Conservation (phyloP, 2,329 filamentous ascomycete genomes). For the Alternaria gaisen region DNA sequence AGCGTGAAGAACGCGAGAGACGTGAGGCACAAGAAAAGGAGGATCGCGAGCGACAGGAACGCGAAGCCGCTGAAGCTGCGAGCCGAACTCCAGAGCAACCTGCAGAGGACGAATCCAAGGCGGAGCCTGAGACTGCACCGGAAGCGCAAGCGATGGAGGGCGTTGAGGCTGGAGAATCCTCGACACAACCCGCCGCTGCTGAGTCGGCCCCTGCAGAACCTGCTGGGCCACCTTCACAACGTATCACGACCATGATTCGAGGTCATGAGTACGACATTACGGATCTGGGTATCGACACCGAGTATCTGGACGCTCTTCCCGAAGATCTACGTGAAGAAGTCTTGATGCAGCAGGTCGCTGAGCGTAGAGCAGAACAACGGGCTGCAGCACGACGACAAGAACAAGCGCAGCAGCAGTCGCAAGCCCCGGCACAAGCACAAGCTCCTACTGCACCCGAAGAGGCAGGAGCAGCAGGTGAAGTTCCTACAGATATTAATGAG, state of each 20-base stretch:
- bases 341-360: slow-evolving; percentile 86
- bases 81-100: slow-evolving; percentile 44
- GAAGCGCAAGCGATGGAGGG: slow-evolving; percentile 75
- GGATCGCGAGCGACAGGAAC: slow-evolving; percentile 51
- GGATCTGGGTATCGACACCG: slow-evolving; percentile 89
- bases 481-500: slow-evolving; percentile 84
- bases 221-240: slow-evolving; percentile 53
- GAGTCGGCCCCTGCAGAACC: slow-evolving; percentile 36
- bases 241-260: slow-evolving; percentile 83
- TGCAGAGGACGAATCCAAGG: slow-evolving; percentile 29
- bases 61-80: slow-evolving; percentile 53
- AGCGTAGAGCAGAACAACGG: slow-evolving; percentile 65
- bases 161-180: slow-evolving; percentile 64
- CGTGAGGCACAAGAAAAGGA: slow-evolving; percentile 62
- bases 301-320: slow-evolving; percentile 95
- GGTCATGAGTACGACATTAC: slow-evolving; percentile 93
- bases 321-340: slow-evolving; percentile 97
- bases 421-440: slow-evolving; percentile 24
- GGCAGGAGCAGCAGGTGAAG: slow-evolving; percentile 65
- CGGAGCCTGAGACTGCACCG: slow-evolving; percentile 50
- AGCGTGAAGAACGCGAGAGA: slow-evolving; percentile 67
- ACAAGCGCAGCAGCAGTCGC: slow-evolving; percentile 61
- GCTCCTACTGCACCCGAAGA: slow-evolving; percentile 19
- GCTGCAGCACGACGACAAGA: slow-evolving; percentile 20
- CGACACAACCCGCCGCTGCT: slow-evolving; percentile 26